Evolutionary conservation across 2,329 filamentous ascomycete species (phyloP), one percentile per base, ranked within the genome.

Genomic region (Dactylellina leptospora): DNA sequence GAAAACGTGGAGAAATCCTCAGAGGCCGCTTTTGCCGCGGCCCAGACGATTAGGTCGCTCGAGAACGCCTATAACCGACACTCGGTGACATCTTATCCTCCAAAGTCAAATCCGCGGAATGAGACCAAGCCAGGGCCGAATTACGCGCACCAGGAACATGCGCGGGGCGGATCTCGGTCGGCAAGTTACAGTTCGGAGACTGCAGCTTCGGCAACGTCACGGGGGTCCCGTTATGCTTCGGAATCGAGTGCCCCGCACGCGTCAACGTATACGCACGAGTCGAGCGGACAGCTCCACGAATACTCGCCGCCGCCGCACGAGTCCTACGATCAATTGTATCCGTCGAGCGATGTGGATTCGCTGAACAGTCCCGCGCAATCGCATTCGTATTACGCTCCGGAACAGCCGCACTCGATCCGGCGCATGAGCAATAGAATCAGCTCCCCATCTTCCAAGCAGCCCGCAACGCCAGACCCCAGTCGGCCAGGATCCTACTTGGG

Each of bases 11-110:
- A 55, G 16, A 71, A 71, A 38, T 38, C 56, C 1, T 22, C 51
- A 22, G 53, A 50, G 33, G 38, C 58, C 2, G 33, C 30, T 9
- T 40, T 44, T 10, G 56, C 56, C n/a, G 56, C 50, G 6, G 30
- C 42, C 20, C 51, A 63, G 28, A 71, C 66, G 2, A 71, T 71
- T 50, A 51, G 40, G 30, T 71, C 66, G 1, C 59, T 71, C 8
- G 66, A 71, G 25, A 48, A 51, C 3, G 30, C 58, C 10, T 71
- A 71, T 38, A 63, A 50, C 25, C 25, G 66, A 22, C 58, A 51
- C n/a, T 71, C 66, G 11, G 27, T 71, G 5, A 70, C 47, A 20
- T 62, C 60, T 4, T 56, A 40, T 11, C 51, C 58, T 16, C 66
- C 58, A 13, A 56, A 45, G 22, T 9, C 3, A n/a, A 3, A 8